Conservation (phyloP, 768 basidiomycete genomes). For the Pleurotus giganteus region DNA sequence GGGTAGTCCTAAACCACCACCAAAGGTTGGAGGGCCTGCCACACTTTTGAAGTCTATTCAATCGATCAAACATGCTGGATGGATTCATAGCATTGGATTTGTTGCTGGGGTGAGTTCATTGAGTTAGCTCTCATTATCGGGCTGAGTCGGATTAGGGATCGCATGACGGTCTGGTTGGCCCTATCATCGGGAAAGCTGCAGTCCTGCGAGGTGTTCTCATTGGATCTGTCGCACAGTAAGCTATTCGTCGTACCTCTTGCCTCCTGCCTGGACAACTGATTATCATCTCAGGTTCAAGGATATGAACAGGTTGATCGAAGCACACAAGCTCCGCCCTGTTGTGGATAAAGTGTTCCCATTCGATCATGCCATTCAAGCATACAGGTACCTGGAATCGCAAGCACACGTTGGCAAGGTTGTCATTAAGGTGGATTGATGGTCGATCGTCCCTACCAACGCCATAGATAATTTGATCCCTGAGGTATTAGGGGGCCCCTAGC, state of each 20-base stretch:
- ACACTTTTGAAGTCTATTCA: slow-evolving; percentile 45
- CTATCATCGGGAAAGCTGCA: slow-evolving; percentile 37
- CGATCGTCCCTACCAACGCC: no score
- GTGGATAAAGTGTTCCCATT: slow-evolving; percentile 60
- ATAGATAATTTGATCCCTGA: no score
- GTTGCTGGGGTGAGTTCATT: slow-evolving; percentile 37
- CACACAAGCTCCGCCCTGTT: slow-evolving; percentile 45
- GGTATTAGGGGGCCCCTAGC: no score
- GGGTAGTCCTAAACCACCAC: slow-evolving; percentile 23
- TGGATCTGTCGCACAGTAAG: slow-evolving; percentile 60
- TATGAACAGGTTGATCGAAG: slow-evolving; percentile 47
- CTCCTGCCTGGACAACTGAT: neutral
- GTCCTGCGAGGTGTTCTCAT: slow-evolving; percentile 51
- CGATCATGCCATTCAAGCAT: slow-evolving; percentile 50
- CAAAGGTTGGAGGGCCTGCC: slow-evolving; percentile 54
- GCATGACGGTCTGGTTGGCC: slow-evolving; percentile 25
- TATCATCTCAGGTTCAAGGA: slow-evolving; percentile 40
- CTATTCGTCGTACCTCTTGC: slow-evolving; percentile 18
- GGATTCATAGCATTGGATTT: slow-evolving; percentile 48
- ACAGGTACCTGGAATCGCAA: slow-evolving; percentile 49
- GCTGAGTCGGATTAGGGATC: slow-evolving; percentile 21
- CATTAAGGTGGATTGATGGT: slow-evolving; percentile 37
- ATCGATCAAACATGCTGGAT: slow-evolving; percentile 38
- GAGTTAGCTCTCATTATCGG: neutral
- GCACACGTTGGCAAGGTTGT: slow-evolving; percentile 63